Evolutionary conservation across 1,284 basidiomycete genomes (phyloP), one percentile per base, ranked within the genome.

Genomic region (Neonothopanus nambi): DNA sequence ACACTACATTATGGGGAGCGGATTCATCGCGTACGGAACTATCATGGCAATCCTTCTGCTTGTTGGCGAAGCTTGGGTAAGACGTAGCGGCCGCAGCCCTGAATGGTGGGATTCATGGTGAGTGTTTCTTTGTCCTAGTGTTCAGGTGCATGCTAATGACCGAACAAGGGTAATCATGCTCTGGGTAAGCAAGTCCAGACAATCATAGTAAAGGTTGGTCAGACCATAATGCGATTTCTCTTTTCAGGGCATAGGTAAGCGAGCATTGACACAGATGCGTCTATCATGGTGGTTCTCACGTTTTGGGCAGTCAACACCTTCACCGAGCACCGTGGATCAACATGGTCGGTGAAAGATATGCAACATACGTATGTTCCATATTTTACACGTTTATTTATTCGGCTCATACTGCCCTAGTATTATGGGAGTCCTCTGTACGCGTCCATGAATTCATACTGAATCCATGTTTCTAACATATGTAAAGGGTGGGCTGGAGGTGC

Each of bases 401-500:
- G 54, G 39, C 50, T 59, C 13, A 57, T 52, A 42, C 24, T 21
- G 39, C 13, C 36, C 28, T 55, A 80, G 75, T 1, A 79, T 78
- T 49, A 68, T 86, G 55, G 84, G 85, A 41, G 78, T 88, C 39
- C 70, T 88, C 24, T 88, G 84, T 82, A 66, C 49, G 76, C 54
- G 17, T 17, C 51, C 35, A 43, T 49, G 5, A 50, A 45, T 43
- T 21, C 38, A 51, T 36, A 11, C 30, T 33, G 30, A 33, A 8
- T 54, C 15, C 40, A 42, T 37, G 35, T 41, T 11, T 59, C 43
- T 54, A 24, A 47, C 50, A 21, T 36, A 58, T 30, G 46, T 17
- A n/a, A 54, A 87, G 85, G 93, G 95, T 95, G 93, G 92, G 81
- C 88, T 23, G 95, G 95, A 44, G 95, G 95, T 33, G 78, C 88